Percentiles rank a stretch among this genome's conserved stretches.
phyloP scores from a whole-genome alignment of 2,329 filamentous ascomycete species.

The Davidsoniella australis region DNA sequence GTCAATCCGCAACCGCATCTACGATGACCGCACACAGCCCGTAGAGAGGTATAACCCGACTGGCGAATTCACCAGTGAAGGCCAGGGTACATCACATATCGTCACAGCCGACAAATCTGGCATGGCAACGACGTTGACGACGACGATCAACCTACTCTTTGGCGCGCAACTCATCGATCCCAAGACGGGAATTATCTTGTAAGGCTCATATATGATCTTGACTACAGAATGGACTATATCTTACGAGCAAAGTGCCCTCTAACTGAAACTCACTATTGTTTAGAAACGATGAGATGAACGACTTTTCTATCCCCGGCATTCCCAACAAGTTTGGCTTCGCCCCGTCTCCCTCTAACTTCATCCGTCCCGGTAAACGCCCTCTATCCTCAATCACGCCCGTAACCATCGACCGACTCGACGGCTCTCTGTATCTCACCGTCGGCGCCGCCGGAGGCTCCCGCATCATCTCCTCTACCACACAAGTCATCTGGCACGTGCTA shows the following conservation, averaged over 20 bases:
- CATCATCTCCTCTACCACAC: constrained; percentile 67
- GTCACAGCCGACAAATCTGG: constrained; percentile 56
- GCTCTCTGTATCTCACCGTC: constrained; percentile 47
- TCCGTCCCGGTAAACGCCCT: constrained; percentile 65
- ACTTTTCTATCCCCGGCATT: constrained; percentile 69
- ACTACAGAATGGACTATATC: background rate
- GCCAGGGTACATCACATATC: constrained; percentile 58
- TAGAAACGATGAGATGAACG: constrained; percentile 49
- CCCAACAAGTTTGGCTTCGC: constrained; percentile 74
- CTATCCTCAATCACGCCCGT: constrained; percentile 68
- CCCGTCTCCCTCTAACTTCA: constrained; percentile 64
- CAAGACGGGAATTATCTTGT: constrained; percentile 64
- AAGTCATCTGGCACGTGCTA: constrained; percentile 55
- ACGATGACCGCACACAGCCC: constrained; percentile 53
- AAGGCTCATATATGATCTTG: constrained; percentile 20
- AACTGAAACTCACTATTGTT: background rate
- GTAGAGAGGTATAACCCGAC: constrained; percentile 57
- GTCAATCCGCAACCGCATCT: constrained; percentile 48
- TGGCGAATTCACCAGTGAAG: constrained; percentile 47
- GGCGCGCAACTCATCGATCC: constrained; percentile 66
- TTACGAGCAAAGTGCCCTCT: background rate
- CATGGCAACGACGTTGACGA: constrained; percentile 65
- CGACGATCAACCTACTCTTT: constrained; percentile 77
- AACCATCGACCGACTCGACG: constrained; percentile 49
- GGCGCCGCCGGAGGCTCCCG: constrained; percentile 68